Evolutionary conservation across 1,284 basidiomycete genomes (phyloP).

Genomic region (Apiotrichum laibachii): DNA sequence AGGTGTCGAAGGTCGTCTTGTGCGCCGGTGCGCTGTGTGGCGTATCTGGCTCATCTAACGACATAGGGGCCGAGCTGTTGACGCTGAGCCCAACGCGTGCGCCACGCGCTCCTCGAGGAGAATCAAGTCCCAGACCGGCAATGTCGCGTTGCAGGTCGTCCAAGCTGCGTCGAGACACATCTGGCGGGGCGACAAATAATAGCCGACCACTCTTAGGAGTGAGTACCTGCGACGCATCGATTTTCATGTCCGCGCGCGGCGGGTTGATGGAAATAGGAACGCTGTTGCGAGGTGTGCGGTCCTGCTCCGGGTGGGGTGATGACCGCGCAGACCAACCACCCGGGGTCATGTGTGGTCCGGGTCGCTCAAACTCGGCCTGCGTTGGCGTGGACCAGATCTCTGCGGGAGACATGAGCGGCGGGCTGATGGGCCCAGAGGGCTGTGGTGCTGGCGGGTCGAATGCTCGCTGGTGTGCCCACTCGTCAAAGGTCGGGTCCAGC

Average conservation of each 20-base stretch:
- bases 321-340: not conserved
- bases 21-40: conserved; percentile 18
- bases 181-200: conserved; percentile 23
- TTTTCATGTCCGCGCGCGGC: not conserved
- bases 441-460: conserved; percentile 6
- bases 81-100: conserved; percentile 7
- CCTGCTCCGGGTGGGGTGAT: not conserved
- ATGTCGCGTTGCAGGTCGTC: conserved; percentile 21
- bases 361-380: not conserved
- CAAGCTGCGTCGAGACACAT: conserved; percentile 16
- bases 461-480: conserved; percentile 15
- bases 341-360: not conserved
- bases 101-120: conserved; percentile 4
- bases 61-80: not conserved
- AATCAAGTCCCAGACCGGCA: conserved; percentile 2
- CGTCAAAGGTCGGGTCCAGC: conserved; percentile 14
- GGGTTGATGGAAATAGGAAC: not conserved
- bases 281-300: conserved; percentile 17
- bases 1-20: conserved; percentile 15
- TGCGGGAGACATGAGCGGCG: not conserved
- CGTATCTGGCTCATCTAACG: conserved; percentile 9
- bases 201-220: conserved; percentile 1
- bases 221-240: not conserved
- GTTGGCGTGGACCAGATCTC: conserved; percentile 13
- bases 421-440: not conserved